phyloP scores from a whole-genome alignment of 208 protist genomes.

The Leishmania aethiopica region DNA sequence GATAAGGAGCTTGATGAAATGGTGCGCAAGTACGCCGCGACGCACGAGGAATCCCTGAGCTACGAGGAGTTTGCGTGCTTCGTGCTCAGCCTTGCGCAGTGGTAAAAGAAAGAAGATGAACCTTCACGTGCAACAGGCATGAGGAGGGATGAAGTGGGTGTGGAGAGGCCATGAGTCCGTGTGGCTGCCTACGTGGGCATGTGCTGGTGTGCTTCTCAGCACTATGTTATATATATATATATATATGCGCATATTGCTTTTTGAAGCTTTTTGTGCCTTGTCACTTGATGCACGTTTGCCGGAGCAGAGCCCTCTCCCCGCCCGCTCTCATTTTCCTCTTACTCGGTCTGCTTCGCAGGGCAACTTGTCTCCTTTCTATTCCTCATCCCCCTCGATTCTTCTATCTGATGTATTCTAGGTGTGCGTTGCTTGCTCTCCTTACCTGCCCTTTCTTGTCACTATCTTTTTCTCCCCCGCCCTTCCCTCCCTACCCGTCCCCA shows the following conservation, averaged over 20 bases:
- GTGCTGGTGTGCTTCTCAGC: not conserved
- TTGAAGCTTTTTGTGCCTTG: conserved; percentile 9
- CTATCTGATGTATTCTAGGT: conserved; percentile 6
- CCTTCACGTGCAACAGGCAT: conserved; percentile 7
- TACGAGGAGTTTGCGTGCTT: conserved; percentile 94
- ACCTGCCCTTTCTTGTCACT: not conserved
- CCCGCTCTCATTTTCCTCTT: not conserved
- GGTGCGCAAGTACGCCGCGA: conserved; percentile 83
- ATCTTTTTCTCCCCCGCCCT: not conserved
- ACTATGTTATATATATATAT: not conserved
- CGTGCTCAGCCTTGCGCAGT: conserved; percentile 85
- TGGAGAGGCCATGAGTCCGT: conserved; percentile 6
- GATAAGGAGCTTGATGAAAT: conserved; percentile 76
- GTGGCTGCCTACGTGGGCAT: not conserved
- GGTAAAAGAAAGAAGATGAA: conserved; percentile 41
- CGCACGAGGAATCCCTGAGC: conserved; percentile 69
- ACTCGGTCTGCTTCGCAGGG: not conserved
- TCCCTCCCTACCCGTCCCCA: not conserved
- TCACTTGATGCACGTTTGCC: not conserved
- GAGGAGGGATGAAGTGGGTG: not conserved
- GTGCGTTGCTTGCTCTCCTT: conserved; percentile 10
- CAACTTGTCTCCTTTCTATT: not conserved
- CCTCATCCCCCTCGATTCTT: not conserved
- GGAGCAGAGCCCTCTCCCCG: not conserved
- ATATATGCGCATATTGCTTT: conserved; percentile 13